phyloP scores from a whole-genome alignment of 768 basidiomycete genomes.

The Kwoniella shandongensis region DNA sequence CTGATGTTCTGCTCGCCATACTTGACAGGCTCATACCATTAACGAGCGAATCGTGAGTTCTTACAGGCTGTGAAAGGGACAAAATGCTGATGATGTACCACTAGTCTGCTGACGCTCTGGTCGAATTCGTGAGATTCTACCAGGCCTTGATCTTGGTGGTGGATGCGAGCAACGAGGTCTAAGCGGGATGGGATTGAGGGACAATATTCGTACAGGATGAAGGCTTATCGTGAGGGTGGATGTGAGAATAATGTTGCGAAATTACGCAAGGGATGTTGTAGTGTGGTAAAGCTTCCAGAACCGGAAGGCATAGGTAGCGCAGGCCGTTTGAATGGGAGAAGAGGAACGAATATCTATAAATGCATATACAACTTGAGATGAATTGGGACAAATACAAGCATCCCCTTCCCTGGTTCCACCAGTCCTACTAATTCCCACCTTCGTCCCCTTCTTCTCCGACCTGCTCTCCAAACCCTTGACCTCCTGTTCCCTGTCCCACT shows the following conservation, averaged over 20 bases:
- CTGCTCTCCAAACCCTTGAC: not conserved
- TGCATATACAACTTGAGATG: too few relatives aligned
- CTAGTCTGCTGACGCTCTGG: constrained; percentile 16
- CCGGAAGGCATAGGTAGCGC: too few relatives aligned
- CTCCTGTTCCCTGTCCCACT: not conserved
- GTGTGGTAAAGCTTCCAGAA: too few relatives aligned
- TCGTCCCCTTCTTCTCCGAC: constrained; percentile 1
- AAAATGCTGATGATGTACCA: not conserved
- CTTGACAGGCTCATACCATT: constrained; percentile 24
- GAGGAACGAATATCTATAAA: too few relatives aligned
- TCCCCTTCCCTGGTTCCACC: not conserved
- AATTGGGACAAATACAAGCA: too few relatives aligned
- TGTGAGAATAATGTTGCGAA: too few relatives aligned
- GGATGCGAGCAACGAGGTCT: constrained; percentile 19
- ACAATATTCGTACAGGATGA: not conserved
- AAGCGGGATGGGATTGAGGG: not conserved
- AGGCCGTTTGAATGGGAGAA: too few relatives aligned
- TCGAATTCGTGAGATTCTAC: constrained; percentile 22
- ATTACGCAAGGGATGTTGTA: too few relatives aligned
- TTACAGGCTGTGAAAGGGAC: not conserved
- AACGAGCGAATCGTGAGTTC: constrained; percentile 22
- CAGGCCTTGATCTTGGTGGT: constrained; percentile 23
- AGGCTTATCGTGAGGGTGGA: not conserved
- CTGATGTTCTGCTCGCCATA: too few relatives aligned
- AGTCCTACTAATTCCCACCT: constrained; percentile 5